Conservation (phyloP, 148 eudicot species). For the Pharnaceum exiguum region DNA sequence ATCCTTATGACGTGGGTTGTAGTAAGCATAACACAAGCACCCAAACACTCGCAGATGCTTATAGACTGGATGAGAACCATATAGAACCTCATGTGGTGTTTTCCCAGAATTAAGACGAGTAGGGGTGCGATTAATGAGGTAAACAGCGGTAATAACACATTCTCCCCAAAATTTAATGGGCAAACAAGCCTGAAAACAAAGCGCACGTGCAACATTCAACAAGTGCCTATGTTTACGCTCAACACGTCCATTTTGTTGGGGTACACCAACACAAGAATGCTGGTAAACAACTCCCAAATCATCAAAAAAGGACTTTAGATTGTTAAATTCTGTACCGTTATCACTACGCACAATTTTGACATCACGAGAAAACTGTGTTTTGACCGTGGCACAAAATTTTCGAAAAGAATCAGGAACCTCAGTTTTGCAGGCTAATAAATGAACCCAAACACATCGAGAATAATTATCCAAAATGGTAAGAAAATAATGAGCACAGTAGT, state of each 20-base stretch:
- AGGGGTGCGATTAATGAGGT: slow-evolving; percentile 6
- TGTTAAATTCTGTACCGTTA: neutral
- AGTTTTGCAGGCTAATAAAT: neutral
- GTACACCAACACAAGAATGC: neutral
- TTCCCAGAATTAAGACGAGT: neutral
- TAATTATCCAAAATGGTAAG: neutral
- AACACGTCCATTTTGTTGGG: neutral
- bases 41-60: neutral
- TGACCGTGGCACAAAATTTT: neutral
- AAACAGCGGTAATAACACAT: neutral
- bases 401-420: neutral
- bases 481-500: neutral
- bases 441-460: neutral
- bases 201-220: neutral
- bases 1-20: neutral
- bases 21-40: neutral
- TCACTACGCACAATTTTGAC: neutral
- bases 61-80: neutral
- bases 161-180: neutral
- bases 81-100: neutral
- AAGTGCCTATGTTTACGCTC: neutral
- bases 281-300: neutral
- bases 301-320: neutral
- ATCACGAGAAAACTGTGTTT: neutral
- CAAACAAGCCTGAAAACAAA: neutral